Percentiles rank a stretch among this genome's conserved stretches.
These are phyloP conservation scores for Sextonia rubra DNA, from an alignment of 164 flowering plant species.

Conservation along the genomic window DNA sequence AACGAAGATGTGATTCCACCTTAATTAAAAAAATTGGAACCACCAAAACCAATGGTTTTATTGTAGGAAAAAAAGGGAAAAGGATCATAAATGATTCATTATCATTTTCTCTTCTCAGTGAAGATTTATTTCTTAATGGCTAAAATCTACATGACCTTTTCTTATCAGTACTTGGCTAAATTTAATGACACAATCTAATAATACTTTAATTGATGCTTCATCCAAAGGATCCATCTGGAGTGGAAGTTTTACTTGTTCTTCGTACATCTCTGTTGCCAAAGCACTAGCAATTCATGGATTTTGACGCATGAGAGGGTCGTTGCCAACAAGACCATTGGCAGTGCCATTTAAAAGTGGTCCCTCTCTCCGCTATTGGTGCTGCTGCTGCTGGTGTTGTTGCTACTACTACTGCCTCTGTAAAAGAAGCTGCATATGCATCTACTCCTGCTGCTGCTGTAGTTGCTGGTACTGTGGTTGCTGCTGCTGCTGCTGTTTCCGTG, in stretches of 20 bases:
- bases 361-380: constrained; percentile 61
- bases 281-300: constrained; percentile 76
- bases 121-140: no score
- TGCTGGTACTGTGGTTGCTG: constrained; percentile 41
- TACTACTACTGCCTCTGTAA: constrained; percentile 68
- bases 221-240: constrained; percentile 80
- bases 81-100: no score
- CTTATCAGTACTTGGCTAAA: no score
- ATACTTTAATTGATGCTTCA: constrained; percentile 88
- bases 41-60: no score
- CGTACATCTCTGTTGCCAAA: constrained; percentile 94
- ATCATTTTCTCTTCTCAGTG: no score
- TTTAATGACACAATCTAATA: constrained; percentile 1
- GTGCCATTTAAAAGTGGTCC: constrained; percentile 67
- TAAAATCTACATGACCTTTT: no score
- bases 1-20: no score
- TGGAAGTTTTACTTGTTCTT: constrained; percentile 75
- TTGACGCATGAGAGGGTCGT: constrained; percentile 67
- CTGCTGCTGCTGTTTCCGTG: constrained; percentile 45
- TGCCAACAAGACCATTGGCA: constrained; percentile 68
- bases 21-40: no score
- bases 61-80: no score
- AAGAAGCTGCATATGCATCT: constrained; percentile 60
- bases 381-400: constrained; percentile 50
- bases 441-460: constrained; percentile 65